These are phyloP conservation scores for Monosporascus sp. DNA, from an alignment of 2,329 filamentous ascomycete genomes.

Conservation along the genomic window DNA sequence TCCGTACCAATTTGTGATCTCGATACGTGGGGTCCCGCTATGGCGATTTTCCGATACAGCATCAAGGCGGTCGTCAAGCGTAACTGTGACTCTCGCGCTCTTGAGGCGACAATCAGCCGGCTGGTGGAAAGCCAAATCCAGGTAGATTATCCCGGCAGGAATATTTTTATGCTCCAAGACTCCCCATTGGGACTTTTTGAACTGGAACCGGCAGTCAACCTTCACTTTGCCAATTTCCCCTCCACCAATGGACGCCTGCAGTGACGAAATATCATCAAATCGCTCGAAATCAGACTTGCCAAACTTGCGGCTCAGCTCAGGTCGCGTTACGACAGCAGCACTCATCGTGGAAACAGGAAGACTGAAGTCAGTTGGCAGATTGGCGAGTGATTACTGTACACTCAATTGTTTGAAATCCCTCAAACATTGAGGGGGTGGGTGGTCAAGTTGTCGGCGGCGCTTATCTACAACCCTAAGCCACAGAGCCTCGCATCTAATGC, in stretches of 20 bases:
- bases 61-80: constrained; percentile 19
- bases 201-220: constrained; percentile 23
- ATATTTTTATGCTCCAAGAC: constrained; percentile 11
- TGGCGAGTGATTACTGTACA: neutral
- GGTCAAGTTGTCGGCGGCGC: too few relatives aligned
- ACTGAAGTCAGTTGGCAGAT: neutral
- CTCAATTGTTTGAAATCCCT: too few relatives aligned
- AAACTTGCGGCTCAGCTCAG: constrained; percentile 6
- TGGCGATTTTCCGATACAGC: constrained; percentile 10
- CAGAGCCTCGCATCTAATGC: too few relatives aligned
- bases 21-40: neutral
- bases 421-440: too few relatives aligned
- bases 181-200: constrained; percentile 23
- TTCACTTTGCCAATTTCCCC: constrained; percentile 16
- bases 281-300: constrained; percentile 19
- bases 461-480: too few relatives aligned
- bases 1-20: constrained; percentile 17
- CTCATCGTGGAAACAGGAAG: neutral
- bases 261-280: constrained; percentile 15
- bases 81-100: constrained; percentile 17
- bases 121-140: constrained; percentile 20
- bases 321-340: neutral
- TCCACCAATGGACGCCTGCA: constrained; percentile 12
- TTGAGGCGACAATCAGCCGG: constrained; percentile 18
- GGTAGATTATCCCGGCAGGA: constrained; percentile 22